Conservation (phyloP, 305 asterid species). For the Fraxinus angustifolia region DNA sequence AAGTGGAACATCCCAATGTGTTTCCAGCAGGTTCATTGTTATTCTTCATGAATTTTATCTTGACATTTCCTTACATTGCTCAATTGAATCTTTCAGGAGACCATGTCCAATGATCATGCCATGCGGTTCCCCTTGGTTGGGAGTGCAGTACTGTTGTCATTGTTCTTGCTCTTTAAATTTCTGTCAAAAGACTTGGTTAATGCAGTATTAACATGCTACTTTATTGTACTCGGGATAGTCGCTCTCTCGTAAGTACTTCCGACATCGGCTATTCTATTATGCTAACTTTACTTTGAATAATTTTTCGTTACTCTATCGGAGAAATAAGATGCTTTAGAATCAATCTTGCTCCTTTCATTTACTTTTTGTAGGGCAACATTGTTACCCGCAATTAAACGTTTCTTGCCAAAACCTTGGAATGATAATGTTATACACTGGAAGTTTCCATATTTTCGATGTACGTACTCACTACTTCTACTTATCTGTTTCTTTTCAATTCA, state of each 20-base stretch:
- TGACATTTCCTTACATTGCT: conserved; percentile 18
- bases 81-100: conserved; percentile 57
- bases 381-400: conserved; percentile 67
- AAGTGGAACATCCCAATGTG: conserved; percentile 27
- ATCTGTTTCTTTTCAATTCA: conserved; percentile 5
- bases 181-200: conserved; percentile 94
- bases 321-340: not conserved
- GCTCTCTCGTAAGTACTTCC: conserved; percentile 85
- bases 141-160: conserved; percentile 87
- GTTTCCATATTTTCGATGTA: conserved; percentile 71
- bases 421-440: conserved; percentile 62
- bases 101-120: conserved; percentile 95
- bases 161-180: conserved; percentile 89
- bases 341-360: conserved; percentile 16
- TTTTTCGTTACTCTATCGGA: not conserved
- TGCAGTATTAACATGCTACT: conserved; percentile 88
- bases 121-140: conserved; percentile 95
- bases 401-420: conserved; percentile 78
- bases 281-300: conserved; percentile 1
- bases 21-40: conserved; percentile 2
- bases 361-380: conserved; percentile 70
- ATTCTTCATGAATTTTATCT: not conserved
- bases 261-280: conserved; percentile 22
- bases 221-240: conserved; percentile 79
- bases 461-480: conserved; percentile 24